phyloP scores from a whole-genome alignment of 2,329 filamentous ascomycete genomes.

The Blastomyces silverae region DNA sequence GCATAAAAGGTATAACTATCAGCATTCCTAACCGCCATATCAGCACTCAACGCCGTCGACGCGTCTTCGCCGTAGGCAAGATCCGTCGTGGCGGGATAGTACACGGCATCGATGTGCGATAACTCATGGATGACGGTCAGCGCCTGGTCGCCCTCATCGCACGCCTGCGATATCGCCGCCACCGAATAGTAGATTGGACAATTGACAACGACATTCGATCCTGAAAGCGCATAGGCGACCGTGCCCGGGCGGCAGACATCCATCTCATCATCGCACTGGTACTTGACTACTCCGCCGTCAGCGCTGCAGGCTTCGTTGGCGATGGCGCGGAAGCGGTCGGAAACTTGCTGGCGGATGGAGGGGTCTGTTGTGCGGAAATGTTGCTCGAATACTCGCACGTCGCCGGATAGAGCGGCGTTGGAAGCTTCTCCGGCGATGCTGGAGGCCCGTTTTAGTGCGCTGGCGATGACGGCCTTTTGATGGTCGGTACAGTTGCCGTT shows the following conservation, averaged over 20 bases:
- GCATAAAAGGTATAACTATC: constrained; percentile 6
- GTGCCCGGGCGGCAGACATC: neutral
- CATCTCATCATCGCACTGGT: neutral
- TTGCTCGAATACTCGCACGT: neutral
- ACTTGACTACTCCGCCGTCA: neutral
- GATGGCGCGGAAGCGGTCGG: constrained; percentile 5
- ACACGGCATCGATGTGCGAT: neutral
- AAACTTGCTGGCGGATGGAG: neutral
- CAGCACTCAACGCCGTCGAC: neutral
- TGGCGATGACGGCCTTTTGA: neutral
- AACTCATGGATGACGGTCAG: constrained; percentile 8
- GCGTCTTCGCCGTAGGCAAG: neutral
- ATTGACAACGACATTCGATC: neutral
- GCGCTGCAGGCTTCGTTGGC: neutral
- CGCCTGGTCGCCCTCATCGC: neutral
- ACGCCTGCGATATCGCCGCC: neutral
- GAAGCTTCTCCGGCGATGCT: neutral
- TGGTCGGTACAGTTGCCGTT: neutral
- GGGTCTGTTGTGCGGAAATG: neutral
- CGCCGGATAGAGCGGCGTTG: neutral
- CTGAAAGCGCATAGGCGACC: neutral
- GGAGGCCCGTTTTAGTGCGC: neutral
- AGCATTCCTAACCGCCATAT: constrained; percentile 2
- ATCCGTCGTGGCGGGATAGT: neutral
- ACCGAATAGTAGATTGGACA: neutral